These are phyloP conservation scores for Ceratobasidium sp. DNA, from an alignment of 1,284 basidiomycete species.

Conservation along the genomic window DNA sequence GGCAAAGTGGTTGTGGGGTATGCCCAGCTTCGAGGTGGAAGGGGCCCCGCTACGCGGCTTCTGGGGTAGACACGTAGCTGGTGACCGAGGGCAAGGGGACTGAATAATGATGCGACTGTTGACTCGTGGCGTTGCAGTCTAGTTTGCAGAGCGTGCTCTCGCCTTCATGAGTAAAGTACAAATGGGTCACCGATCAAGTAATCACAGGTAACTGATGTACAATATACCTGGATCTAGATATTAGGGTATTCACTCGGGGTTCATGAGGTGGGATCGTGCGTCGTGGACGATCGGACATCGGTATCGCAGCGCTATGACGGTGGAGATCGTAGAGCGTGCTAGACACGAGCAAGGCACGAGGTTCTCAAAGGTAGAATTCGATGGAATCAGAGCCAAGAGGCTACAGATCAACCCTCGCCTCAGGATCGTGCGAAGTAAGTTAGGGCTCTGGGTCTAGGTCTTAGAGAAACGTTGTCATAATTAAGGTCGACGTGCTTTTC, in stretches of 20 bases:
- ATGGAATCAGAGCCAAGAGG: conserved; percentile 11
- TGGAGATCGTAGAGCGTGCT: neutral
- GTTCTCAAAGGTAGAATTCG: conserved; percentile 19
- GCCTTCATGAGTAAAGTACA: neutral
- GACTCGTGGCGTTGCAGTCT: conserved; percentile 10
- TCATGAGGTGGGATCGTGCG: conserved; percentile 30
- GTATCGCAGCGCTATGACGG: neutral
- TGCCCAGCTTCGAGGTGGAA: conserved; percentile 26
- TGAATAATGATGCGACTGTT: conserved; percentile 2
- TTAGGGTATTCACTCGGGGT: conserved; percentile 14
- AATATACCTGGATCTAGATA: conserved; percentile 22
- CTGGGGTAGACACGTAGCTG: conserved; percentile 17
- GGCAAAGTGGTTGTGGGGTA: conserved; percentile 8
- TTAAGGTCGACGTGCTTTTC: conserved; percentile 17
- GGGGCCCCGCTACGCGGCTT: conserved; percentile 22
- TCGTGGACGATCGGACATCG: conserved; percentile 19
- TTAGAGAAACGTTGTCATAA: conserved; percentile 14
- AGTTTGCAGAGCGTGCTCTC: conserved; percentile 11
- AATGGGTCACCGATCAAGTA: neutral
- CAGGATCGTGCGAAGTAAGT: neutral
- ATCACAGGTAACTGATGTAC: neutral
- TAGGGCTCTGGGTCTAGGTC: conserved; percentile 17
- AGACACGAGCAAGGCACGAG: conserved; percentile 4
- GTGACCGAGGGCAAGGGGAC: conserved; percentile 11
- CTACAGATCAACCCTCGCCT: neutral